These are phyloP conservation scores for Yamadazyma jaroonii DNA, from an alignment of 1,139 yeast genomes.

Conservation along the genomic window DNA sequence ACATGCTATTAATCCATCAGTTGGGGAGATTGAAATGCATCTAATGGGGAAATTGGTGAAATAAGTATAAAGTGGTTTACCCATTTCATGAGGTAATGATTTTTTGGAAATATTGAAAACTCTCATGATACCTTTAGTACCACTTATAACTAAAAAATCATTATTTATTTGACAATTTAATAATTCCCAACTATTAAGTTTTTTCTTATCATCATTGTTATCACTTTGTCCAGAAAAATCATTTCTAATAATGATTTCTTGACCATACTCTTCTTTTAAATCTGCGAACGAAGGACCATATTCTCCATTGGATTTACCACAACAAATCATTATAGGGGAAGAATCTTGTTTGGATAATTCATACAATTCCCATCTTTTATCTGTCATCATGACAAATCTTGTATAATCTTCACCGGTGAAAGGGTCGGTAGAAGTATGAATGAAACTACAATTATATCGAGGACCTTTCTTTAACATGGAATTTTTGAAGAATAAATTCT, in stretches of 20 bases:
- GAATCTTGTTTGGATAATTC: conserved; percentile 28
- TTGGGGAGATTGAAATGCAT: conserved; percentile 68
- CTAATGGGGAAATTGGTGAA: conserved; percentile 73
- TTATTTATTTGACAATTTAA: conserved; percentile 64
- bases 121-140: conserved; percentile 69
- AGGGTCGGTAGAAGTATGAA: conserved; percentile 44
- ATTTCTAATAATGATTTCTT: conserved; percentile 29
- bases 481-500: conserved; percentile 44
- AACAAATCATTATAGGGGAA: conserved; percentile 58
- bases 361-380: conserved; percentile 72
- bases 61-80: conserved; percentile 67
- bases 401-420: conserved; percentile 47
- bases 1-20: conserved; percentile 67
- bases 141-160: conserved; percentile 62
- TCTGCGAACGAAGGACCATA: conserved; percentile 50
- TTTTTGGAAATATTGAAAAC: conserved; percentile 53
- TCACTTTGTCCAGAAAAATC: conserved; percentile 27
- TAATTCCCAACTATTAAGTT: conserved; percentile 57
- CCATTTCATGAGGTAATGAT: conserved; percentile 33
- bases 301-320: conserved; percentile 70
- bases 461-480: conserved; percentile 38
- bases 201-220: conserved; percentile 18
- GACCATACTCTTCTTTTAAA: conserved; percentile 22
- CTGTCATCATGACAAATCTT: conserved; percentile 61
- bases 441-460: conserved; percentile 55